Conservation (phyloP, 176 grass and related monocot genomes). For the Hyparrhenia diplandra region DNA sequence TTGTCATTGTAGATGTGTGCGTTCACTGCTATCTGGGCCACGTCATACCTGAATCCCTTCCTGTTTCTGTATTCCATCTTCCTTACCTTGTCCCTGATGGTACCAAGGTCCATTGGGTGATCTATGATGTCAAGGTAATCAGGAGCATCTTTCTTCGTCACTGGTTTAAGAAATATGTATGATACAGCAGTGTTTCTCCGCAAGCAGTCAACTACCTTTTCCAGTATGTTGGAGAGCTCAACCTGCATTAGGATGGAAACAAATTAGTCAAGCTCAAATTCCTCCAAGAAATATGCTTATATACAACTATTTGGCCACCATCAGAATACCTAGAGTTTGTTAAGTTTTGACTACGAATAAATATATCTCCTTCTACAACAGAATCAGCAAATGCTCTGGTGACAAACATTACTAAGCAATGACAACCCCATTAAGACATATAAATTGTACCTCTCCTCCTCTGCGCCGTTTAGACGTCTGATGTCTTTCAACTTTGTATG, state of each 20-base stretch:
- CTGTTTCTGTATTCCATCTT: conserved; percentile 86
- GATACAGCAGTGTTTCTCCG: conserved; percentile 33
- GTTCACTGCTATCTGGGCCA: conserved; percentile 66
- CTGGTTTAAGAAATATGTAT: conserved; percentile 77
- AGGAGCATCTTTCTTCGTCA: conserved; percentile 76
- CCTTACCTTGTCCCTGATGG: conserved; percentile 77
- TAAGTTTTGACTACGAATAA: background rate
- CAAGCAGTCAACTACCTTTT: conserved; percentile 61
- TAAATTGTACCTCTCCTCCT: conserved; percentile 73
- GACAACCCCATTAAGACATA: background rate
- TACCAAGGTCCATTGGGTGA: conserved; percentile 81
- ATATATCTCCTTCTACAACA: background rate
- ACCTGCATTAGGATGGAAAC: conserved; percentile 51
- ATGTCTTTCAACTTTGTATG: conserved; percentile 80
- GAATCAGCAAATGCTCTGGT: background rate
- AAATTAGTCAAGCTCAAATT: background rate
- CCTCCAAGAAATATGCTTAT: background rate
- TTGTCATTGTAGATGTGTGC: conserved; percentile 70
- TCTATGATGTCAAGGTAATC: conserved; percentile 69
- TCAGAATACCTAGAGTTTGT: background rate
- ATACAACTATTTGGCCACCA: background rate
- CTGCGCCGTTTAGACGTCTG: conserved; percentile 58
- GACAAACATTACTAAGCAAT: background rate
- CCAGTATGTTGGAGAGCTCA: conserved; percentile 82
- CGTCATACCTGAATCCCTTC: conserved; percentile 68